Conservation (phyloP, 2,329 filamentous ascomycete species). For the Keithomyces neogunnii region DNA sequence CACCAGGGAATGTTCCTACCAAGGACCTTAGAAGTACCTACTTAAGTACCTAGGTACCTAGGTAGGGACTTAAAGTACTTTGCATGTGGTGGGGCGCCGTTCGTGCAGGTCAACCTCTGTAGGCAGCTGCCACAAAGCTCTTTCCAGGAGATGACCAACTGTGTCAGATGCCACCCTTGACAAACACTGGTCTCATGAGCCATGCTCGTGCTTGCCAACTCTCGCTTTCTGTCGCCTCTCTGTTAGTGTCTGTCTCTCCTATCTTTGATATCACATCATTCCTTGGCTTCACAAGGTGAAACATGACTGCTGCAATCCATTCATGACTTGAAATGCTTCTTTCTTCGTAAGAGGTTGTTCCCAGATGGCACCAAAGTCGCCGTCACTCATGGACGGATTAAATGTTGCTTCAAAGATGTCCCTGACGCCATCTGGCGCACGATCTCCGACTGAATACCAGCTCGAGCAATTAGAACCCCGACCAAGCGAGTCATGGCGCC, state of each 20-base stretch:
- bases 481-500: slow-evolving; percentile 17
- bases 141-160: not conserved
- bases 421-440: slow-evolving; percentile 15
- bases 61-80: too few species aligned
- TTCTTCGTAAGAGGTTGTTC: not conserved
- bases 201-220: not conserved
- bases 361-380: slow-evolving; percentile 13
- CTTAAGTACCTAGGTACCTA: too few species aligned
- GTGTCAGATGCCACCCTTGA: not conserved
- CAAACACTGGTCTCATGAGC: not conserved
- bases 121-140: too few species aligned
- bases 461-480: slow-evolving; percentile 31
- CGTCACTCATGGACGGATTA: slow-evolving; percentile 19
- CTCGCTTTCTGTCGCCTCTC: not conserved
- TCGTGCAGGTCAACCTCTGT: too few species aligned
- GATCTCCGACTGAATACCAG: slow-evolving; percentile 25
- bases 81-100: too few species aligned
- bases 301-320: not conserved
- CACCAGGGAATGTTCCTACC: too few species aligned
- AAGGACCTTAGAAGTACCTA: too few species aligned
- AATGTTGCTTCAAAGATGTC: slow-evolving; percentile 18
- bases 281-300: too few species aligned
- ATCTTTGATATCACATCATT: not conserved
- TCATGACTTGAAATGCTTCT: not conserved
- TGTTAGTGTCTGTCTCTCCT: not conserved